Percentiles rank a stretch among this genome's conserved stretches.
phyloP scores from a whole-genome alignment of 768 basidiomycete genomes.

The Boletus insuetus region DNA sequence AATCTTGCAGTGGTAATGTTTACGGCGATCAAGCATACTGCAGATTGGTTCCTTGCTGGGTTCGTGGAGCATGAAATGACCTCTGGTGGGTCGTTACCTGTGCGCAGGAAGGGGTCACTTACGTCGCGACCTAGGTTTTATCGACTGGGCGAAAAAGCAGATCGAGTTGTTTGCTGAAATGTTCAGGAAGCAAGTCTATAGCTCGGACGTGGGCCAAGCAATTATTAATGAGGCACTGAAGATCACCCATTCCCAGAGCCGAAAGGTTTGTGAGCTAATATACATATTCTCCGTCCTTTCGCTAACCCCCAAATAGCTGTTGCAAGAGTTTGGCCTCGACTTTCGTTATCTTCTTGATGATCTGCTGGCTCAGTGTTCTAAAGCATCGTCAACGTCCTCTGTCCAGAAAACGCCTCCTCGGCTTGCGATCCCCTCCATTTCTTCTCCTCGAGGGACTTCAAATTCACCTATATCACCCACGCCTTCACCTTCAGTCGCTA shows the following conservation, averaged over 20 bases:
- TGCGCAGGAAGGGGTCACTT: neutral
- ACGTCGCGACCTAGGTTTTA: slow-evolving; percentile 60
- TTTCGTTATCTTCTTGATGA: slow-evolving; percentile 88
- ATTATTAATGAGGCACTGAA: slow-evolving; percentile 76
- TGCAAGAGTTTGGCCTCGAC: slow-evolving; percentile 92
- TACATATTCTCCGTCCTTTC: neutral
- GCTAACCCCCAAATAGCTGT: slow-evolving; percentile 47
- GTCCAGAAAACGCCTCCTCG: slow-evolving; percentile 29
- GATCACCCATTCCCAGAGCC: slow-evolving; percentile 78
- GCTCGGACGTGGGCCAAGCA: slow-evolving; percentile 66
- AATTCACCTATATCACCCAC: slow-evolving; percentile 14
- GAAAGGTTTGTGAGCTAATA: slow-evolving; percentile 54
- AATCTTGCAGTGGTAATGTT: slow-evolving; percentile 89
- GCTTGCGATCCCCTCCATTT: slow-evolving; percentile 16
- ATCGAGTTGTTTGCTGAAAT: slow-evolving; percentile 79
- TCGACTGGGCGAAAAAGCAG: slow-evolving; percentile 90
- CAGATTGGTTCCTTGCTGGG: slow-evolving; percentile 95
- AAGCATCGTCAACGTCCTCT: slow-evolving; percentile 26
- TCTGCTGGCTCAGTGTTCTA: slow-evolving; percentile 55
- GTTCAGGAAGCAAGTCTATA: slow-evolving; percentile 91
- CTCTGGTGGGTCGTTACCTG: slow-evolving; percentile 58
- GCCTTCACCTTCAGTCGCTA: slow-evolving; percentile 12
- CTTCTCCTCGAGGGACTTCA: slow-evolving; percentile 14
- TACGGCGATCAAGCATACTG: slow-evolving; percentile 93
- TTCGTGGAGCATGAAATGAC: slow-evolving; percentile 96